These are phyloP conservation scores for Aegilops sharonensis DNA, from an alignment of 176 grass and related monocot species.

Conservation along the genomic window DNA sequence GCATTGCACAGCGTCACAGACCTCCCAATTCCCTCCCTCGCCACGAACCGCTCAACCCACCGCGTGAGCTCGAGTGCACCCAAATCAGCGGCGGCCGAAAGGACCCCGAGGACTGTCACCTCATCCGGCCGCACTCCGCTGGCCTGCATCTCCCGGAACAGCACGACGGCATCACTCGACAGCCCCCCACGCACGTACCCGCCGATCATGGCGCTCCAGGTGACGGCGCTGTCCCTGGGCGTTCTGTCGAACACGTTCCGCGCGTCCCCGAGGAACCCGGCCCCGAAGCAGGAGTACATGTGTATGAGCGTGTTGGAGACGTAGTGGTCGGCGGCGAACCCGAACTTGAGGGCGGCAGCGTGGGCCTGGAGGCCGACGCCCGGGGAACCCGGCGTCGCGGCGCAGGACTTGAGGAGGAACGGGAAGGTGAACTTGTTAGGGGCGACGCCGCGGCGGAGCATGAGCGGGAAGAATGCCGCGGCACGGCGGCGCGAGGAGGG, in stretches of 20 bases:
- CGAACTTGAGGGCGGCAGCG: slow-evolving; percentile 55
- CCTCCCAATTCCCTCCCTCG: slow-evolving; percentile 37
- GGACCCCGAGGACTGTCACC: slow-evolving; percentile 49
- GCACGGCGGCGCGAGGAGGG: slow-evolving; percentile 32
- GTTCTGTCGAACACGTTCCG: slow-evolving; percentile 64
- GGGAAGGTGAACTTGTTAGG: slow-evolving; percentile 58
- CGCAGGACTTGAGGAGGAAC: slow-evolving; percentile 51
- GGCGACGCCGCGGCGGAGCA: slow-evolving; percentile 34
- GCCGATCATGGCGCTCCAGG: slow-evolving; percentile 78
- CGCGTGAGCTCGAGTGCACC: slow-evolving; percentile 67
- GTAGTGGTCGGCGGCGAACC: slow-evolving; percentile 42
- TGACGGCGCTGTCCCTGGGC: slow-evolving; percentile 42
- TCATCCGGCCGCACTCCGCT: slow-evolving; percentile 40
- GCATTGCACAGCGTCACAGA: slow-evolving; percentile 52
- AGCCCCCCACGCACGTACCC: slow-evolving; percentile 53
- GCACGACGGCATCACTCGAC: slow-evolving; percentile 41
- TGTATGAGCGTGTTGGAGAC: slow-evolving; percentile 54
- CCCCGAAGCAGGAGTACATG: slow-evolving; percentile 49
- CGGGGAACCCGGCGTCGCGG: slow-evolving; percentile 15
- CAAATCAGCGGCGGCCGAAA: slow-evolving; percentile 50
- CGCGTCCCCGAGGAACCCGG: slow-evolving; percentile 40
- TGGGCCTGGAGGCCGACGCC: slow-evolving; percentile 32
- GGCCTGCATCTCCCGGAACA: slow-evolving; percentile 68
- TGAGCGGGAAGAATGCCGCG: slow-evolving; percentile 44
- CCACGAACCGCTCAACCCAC: slow-evolving; percentile 53